Conservation (phyloP, 805 yeast genomes). For the Pichia phayaonensis region DNA sequence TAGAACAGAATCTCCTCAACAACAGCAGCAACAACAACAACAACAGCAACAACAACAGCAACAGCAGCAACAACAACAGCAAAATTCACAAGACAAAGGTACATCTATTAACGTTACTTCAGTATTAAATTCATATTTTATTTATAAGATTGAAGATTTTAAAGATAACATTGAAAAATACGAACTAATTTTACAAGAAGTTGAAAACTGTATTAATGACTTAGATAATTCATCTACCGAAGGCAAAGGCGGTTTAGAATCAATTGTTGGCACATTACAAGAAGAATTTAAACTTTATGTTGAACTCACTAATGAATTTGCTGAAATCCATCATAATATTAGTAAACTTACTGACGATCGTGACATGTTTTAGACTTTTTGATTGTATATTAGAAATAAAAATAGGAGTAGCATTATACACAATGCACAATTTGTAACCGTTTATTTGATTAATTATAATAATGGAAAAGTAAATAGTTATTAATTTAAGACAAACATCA, state of each 20-base stretch:
- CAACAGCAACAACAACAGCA: conserved; percentile 11
- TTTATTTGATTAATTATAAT: too few species aligned
- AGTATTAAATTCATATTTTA: conserved; percentile 44
- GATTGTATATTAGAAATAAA: neutral
- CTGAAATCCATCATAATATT: conserved; percentile 56
- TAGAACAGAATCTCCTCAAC: conserved; percentile 14
- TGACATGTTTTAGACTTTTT: conserved; percentile 10
- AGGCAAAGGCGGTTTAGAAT: conserved; percentile 35
- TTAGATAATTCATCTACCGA: conserved; percentile 32
- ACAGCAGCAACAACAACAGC: conserved; percentile 18
- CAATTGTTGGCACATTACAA: conserved; percentile 53
- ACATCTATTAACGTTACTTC: conserved; percentile 42
- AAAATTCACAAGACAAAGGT: conserved; percentile 11
- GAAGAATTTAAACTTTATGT: conserved; percentile 65
- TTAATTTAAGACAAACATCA: neutral
- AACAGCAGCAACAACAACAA: conserved; percentile 17
- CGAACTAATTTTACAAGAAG: conserved; percentile 40
- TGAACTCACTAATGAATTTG: conserved; percentile 68
- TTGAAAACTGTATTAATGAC: conserved; percentile 58
- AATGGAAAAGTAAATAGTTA: too few species aligned
- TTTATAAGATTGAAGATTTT: conserved; percentile 36
- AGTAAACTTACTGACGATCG: conserved; percentile 22
- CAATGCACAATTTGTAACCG: neutral
- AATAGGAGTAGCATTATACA: neutral
- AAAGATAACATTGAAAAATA: conserved; percentile 42